Percentiles rank a stretch among this genome's conserved stretches.
Evolutionary conservation across 306 rosid genomes (phyloP).

Genomic region (Cucumis cinereus): DNA sequence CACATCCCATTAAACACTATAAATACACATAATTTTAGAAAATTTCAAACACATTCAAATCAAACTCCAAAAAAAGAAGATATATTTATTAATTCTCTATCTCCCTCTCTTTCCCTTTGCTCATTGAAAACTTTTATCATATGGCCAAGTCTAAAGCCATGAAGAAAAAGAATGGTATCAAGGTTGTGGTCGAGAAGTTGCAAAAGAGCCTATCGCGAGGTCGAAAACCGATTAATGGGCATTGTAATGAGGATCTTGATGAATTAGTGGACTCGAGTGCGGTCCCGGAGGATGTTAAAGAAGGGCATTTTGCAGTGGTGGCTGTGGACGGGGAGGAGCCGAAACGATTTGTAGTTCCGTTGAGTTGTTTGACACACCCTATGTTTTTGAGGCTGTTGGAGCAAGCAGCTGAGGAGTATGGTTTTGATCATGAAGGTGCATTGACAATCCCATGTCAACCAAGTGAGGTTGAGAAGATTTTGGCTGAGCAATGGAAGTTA

Average conservation of each 20-base stretch:
- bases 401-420: constrained; percentile 69
- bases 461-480: constrained; percentile 44
- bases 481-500: constrained; percentile 26
- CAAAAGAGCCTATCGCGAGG: constrained; percentile 37
- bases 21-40: constrained; percentile 3
- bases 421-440: constrained; percentile 71
- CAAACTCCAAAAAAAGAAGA: background rate
- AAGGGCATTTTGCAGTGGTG: constrained; percentile 78
- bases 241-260: background rate
- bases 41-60: background rate
- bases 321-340: constrained; percentile 36
- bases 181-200: constrained; percentile 41
- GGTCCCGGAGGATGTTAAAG: constrained; percentile 71
- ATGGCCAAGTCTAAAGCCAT: constrained; percentile 31
- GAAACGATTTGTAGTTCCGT: constrained; percentile 56
- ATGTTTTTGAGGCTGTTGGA: constrained; percentile 48
- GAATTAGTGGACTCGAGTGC: background rate
- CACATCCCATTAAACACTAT: background rate
- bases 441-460: constrained; percentile 56
- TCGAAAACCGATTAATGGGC: background rate
- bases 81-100: background rate
- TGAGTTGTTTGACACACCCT: constrained; percentile 49
- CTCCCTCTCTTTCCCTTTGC: background rate
- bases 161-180: constrained; percentile 38
- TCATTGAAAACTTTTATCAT: background rate